Conservation (phyloP, 805 yeast species). For the Saccharomycopsis sp. region DNA sequence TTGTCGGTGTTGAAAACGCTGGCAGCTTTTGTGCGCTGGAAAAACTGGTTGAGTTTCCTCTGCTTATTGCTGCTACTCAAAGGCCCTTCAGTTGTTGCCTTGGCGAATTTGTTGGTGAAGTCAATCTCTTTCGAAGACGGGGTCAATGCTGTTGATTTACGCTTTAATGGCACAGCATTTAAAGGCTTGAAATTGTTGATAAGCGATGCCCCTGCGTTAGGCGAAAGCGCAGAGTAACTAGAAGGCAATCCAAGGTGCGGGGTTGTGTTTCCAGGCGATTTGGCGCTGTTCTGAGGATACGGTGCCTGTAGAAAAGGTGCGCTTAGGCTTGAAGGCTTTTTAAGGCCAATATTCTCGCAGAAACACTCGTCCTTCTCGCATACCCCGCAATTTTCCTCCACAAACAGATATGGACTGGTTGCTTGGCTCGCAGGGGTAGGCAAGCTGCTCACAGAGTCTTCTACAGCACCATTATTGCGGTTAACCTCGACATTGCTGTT, state of each 20-base stretch:
- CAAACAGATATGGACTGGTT: slow-evolving; percentile 22
- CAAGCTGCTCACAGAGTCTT: slow-evolving; percentile 10
- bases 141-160: neutral
- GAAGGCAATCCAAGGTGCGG: neutral
- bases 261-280: slow-evolving; percentile 28
- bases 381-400: slow-evolving; percentile 48
- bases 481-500: neutral
- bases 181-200: neutral
- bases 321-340: slow-evolving; percentile 23
- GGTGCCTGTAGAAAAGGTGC: slow-evolving; percentile 37
- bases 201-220: slow-evolving; percentile 24
- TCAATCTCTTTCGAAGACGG: slow-evolving; percentile 18
- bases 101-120: slow-evolving; percentile 12
- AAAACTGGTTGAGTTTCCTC: slow-evolving; percentile 12
- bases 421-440: slow-evolving; percentile 21
- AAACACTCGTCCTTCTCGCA: slow-evolving; percentile 64
- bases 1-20: no score
- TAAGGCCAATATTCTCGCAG: slow-evolving; percentile 41
- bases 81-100: slow-evolving; percentile 5
- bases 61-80: slow-evolving; percentile 20
- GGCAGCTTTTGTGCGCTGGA: slow-evolving; percentile 1
- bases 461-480: slow-evolving; percentile 7
- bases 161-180: slow-evolving; percentile 12
- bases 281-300: slow-evolving; percentile 62
- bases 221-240: neutral